Evolutionary conservation across 2,329 filamentous ascomycete genomes (phyloP).

Genomic region (Diaporthe ilicicola): DNA sequence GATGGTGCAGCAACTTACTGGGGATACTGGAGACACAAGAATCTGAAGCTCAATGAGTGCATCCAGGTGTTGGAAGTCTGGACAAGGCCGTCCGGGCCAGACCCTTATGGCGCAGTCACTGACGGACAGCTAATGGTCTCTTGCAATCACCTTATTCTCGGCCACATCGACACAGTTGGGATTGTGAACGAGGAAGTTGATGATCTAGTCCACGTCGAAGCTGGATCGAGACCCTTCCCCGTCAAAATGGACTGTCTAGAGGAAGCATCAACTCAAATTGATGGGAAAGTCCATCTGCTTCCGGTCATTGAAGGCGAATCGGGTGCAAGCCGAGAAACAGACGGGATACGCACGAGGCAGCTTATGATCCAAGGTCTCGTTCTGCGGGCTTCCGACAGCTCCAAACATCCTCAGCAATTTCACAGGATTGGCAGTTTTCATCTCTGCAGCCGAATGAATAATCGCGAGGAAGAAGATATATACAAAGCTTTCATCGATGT

Average conservation of each 20-base stretch:
- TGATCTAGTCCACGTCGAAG: neutral
- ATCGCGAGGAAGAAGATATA: neutral
- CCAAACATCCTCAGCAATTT: neutral
- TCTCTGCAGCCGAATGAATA: neutral
- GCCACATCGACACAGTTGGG: neutral
- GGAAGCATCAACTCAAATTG: neutral
- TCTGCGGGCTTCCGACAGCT: neutral
- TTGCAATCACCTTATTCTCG: neutral
- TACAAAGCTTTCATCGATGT: neutral
- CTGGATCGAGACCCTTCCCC: neutral
- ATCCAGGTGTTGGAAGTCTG: neutral
- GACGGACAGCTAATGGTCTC: neutral
- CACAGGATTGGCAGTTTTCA: neutral
- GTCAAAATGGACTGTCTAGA: neutral
- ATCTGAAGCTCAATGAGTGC: neutral
- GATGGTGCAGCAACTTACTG: neutral
- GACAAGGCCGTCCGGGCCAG: neutral
- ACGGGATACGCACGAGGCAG: too few species aligned
- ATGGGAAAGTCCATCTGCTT: neutral
- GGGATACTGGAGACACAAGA: too few species aligned
- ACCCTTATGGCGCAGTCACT: neutral
- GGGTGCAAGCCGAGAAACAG: neutral
- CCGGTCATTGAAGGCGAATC: neutral
- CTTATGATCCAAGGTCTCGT: neutral
- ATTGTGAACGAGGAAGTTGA: neutral